Percentiles rank a stretch among this genome's conserved stretches.
phyloP scores from a whole-genome alignment of 805 yeast genomes.

The Blastobotrys mokoenaii region DNA sequence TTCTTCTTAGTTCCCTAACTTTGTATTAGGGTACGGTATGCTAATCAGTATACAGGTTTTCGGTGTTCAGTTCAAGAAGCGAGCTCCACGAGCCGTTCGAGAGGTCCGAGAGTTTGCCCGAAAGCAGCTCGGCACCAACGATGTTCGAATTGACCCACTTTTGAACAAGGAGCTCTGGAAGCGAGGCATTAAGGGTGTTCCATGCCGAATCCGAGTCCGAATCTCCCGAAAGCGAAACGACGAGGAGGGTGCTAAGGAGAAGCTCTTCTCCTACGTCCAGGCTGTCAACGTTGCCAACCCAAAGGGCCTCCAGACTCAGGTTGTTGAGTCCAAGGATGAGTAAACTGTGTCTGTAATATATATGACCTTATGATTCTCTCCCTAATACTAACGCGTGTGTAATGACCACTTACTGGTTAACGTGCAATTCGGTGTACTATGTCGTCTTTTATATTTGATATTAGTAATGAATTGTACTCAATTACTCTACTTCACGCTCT shows the following conservation, averaged over 20 bases:
- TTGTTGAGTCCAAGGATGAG: constrained; percentile 75
- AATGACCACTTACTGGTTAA: no score
- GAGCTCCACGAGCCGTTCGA: constrained; percentile 99
- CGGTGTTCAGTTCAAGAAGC: constrained; percentile 98
- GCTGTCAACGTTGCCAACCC: constrained; percentile 89
- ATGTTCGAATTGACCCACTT: constrained; percentile 98
- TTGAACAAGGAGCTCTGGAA: constrained; percentile 98
- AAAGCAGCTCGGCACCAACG: constrained; percentile 98
- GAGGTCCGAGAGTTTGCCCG: constrained; percentile 98
- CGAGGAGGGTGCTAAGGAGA: constrained; percentile 98
- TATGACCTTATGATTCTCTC: no score
- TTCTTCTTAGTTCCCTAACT: not conserved
- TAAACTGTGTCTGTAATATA: constrained; percentile 6
- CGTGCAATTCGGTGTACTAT: no score
- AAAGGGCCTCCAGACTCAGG: constrained; percentile 97
- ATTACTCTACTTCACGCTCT: no score
- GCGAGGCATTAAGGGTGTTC: constrained; percentile 99
- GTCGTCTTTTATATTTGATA: no score
- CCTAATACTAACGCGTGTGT: no score
- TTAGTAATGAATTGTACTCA: no score
- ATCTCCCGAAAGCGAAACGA: constrained; percentile 99
- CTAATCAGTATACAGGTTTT: constrained; percentile 49
- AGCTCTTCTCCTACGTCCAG: constrained; percentile 96
- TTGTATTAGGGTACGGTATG: not conserved
- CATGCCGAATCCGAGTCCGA: constrained; percentile 96